Conservation (phyloP, 1,139 yeast species). For the Arxiozyma heterogenica region DNA sequence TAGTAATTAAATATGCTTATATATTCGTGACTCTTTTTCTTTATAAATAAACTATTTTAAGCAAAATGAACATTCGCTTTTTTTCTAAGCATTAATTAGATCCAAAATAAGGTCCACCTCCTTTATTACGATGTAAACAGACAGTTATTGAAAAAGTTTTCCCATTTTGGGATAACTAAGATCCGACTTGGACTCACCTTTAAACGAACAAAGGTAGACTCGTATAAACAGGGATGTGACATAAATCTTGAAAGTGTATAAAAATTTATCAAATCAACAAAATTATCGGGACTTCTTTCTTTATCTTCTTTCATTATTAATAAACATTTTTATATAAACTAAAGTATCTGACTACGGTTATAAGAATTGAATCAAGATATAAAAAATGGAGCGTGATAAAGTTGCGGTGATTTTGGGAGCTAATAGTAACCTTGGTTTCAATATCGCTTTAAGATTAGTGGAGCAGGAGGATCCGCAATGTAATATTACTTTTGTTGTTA, state of each 20-base stretch:
- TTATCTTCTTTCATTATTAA: not conserved
- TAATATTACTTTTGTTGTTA: conserved; percentile 70
- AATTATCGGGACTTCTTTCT: not conserved
- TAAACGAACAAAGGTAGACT: not conserved
- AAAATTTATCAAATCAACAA: not conserved
- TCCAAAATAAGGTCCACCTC: too few species aligned
- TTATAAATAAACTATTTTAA: not conserved
- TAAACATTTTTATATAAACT: not conserved
- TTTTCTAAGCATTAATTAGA: not conserved
- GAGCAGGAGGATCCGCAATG: conserved; percentile 42
- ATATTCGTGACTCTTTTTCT: not conserved
- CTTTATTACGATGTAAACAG: not conserved
- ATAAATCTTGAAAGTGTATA: too few species aligned
- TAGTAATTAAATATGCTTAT: not conserved
- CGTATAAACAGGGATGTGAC: not conserved
- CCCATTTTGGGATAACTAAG: not conserved
- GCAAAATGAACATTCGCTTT: not conserved
- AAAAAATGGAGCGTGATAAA: conserved; percentile 32
- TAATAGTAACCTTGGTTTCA: conserved; percentile 72
- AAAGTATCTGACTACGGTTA: not conserved
- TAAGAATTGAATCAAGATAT: not conserved
- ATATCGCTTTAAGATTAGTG: conserved; percentile 73
- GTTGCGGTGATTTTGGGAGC: conserved; percentile 47
- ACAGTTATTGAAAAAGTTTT: too few species aligned
- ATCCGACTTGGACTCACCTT: not conserved